Evolutionary conservation across 441 rosid species (phyloP).

Genomic region (Erodium chrysanthum): DNA sequence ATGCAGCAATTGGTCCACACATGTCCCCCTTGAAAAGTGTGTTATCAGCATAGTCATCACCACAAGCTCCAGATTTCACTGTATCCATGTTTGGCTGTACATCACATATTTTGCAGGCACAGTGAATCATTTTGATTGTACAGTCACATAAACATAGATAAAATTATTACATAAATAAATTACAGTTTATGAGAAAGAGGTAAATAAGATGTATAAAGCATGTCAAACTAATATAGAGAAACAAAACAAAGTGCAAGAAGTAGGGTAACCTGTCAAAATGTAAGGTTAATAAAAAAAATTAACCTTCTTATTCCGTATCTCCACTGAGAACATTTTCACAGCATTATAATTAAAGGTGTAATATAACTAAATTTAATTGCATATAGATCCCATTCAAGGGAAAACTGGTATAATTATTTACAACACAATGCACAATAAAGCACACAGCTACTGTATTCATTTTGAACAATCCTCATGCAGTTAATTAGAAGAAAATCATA

Average conservation of each 20-base stretch:
- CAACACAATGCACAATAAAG: no score
- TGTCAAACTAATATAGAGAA: slow-evolving; percentile 13
- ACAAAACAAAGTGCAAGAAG: neutral
- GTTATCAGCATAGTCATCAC: slow-evolving; percentile 30
- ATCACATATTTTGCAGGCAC: slow-evolving; percentile 18
- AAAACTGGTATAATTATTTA: no score
- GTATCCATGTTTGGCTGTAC: slow-evolving; percentile 37
- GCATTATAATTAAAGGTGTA: neutral
- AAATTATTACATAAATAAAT: slow-evolving; percentile 6
- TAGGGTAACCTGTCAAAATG: neutral
- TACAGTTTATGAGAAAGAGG: slow-evolving; percentile 11
- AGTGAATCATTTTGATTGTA: slow-evolving; percentile 5
- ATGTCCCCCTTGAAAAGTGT: slow-evolving; percentile 57
- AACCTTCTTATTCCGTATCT: neutral
- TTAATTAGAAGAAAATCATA: neutral
- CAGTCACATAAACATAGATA: slow-evolving; percentile 2
- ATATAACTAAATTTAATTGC: no score
- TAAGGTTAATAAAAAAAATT: neutral
- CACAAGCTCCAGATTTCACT: slow-evolving; percentile 27
- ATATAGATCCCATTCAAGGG: no score
- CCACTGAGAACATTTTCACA: neutral
- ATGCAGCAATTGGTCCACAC: slow-evolving; percentile 89
- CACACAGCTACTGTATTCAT: neutral
- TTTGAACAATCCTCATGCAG: neutral
- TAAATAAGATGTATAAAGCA: neutral